Conservation (phyloP, 179 eudicot species). For the Dionaea muscipula region DNA sequence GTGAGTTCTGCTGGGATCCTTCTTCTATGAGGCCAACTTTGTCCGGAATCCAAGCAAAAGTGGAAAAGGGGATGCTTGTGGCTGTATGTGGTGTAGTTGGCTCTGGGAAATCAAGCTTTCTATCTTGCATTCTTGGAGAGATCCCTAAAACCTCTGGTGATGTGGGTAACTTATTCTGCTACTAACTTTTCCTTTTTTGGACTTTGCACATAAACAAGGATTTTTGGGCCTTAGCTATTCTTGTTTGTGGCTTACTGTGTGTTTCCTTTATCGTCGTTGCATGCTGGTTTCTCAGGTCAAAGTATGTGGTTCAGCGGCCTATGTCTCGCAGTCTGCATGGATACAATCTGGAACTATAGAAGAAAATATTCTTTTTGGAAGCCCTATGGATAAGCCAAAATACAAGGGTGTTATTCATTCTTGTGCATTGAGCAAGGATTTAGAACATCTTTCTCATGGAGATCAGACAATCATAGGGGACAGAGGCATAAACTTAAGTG, state of each 20-base stretch:
- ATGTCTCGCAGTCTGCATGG: constrained; percentile 99
- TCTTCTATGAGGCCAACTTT: constrained; percentile 44
- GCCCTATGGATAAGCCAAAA: constrained; percentile 84
- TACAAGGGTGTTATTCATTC: constrained; percentile 72
- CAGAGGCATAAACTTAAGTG: constrained; percentile 94
- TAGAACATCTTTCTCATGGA: constrained; percentile 85
- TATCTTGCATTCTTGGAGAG: constrained; percentile 94
- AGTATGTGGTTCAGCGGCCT: constrained; percentile 84
- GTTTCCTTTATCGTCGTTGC: constrained; percentile 2
- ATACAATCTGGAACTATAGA: constrained; percentile 92
- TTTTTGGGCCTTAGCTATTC: too few species aligned
- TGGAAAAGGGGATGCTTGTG: constrained; percentile 75
- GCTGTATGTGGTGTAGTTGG: constrained; percentile 94
- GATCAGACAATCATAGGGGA: constrained; percentile 98
- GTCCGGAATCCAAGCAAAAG: constrained; percentile 55
- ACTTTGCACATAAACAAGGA: too few species aligned
- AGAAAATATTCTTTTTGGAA: constrained; percentile 84
- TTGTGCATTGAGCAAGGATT: constrained; percentile 78
- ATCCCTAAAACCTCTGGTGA: constrained; percentile 79
- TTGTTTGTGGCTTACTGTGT: neutral
- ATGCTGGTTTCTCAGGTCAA: constrained; percentile 43
- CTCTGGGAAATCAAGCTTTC: constrained; percentile 88
- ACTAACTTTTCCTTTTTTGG: neutral
- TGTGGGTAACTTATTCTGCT: constrained; percentile 41
- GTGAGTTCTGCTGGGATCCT: constrained; percentile 73